Base-by-base conservation (phyloP, 2,329 filamentous ascomycete genomes). In the Colletotrichum sublineola region DNA sequence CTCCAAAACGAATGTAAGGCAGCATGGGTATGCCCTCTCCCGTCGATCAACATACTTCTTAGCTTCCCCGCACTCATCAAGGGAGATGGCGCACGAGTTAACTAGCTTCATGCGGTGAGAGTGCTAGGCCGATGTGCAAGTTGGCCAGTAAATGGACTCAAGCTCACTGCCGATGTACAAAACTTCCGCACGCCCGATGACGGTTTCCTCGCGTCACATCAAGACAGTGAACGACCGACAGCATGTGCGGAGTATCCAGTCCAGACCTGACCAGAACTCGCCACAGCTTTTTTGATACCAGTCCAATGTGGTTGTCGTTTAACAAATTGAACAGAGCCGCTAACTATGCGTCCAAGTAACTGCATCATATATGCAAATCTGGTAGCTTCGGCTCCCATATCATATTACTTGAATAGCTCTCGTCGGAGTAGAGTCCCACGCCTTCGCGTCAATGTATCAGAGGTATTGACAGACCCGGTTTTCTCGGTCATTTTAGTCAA, bases 21-120 rank as follows among this genome's bases (percentile, higher is more conserved):
- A 61, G 55, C 70, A 73, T 73, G 70, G 66, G 55, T 36, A 58
- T 73, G 66, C 56, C 38, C 50, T 56, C 55, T 5, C 55, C 9
- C 36, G n/a, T 57, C 46, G 70, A 73, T 69, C 70, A 65, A 56
- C 70, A 70, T 63, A 60, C 66, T 60, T 61, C 70, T 20, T 42
- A 72, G 69, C 70, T 73, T 72, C 66, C 66, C 70, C 70, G 60
- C 70, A 69, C 66, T 46, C n/a, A 15, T 38, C 40, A 46, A 64
- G 24, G 53, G 44, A 20, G 31, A 42, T 14, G n/a, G 46, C 36
- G 69, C 50, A 55, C 15, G 46, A 60, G 44, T 24, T 42, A 6
- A 14, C n/a, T 40, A 56, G 67, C 55, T 55, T 65, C 53, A 62
- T 56, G 70, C 66, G 60, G 66, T 61, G 38, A 60, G 29, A 61